These are phyloP conservation scores for Calendula officinalis DNA, from an alignment of 129 eudicot species.

Conservation along the genomic window DNA sequence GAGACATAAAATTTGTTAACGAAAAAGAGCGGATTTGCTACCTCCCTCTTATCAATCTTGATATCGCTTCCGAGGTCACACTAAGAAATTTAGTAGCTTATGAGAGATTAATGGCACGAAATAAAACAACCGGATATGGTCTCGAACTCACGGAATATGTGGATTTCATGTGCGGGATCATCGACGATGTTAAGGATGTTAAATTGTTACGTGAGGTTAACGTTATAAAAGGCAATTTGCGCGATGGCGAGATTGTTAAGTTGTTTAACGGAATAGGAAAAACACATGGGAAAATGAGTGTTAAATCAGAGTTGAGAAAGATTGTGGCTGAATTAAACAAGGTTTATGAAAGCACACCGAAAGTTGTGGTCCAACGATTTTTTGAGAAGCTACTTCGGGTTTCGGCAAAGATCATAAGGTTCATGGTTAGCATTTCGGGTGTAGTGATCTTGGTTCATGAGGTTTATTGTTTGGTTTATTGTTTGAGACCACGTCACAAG, in stretches of 20 bases:
- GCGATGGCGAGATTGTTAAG: slow-evolving; percentile 33
- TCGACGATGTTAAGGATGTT: slow-evolving; percentile 26
- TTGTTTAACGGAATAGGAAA: slow-evolving; percentile 55
- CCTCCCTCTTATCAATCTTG: slow-evolving; percentile 41
- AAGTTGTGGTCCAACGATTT: neutral
- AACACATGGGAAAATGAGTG: slow-evolving; percentile 14
- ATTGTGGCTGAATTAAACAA: slow-evolving; percentile 22
- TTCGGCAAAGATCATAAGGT: slow-evolving; percentile 4
- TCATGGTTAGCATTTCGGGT: slow-evolving; percentile 10
- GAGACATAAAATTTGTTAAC: slow-evolving; percentile 27
- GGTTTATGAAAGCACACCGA: slow-evolving; percentile 23
- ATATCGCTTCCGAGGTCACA: slow-evolving; percentile 37
- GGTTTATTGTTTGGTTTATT: slow-evolving; percentile 14
- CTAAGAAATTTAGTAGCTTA: slow-evolving; percentile 59
- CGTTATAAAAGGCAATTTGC: slow-evolving; percentile 24
- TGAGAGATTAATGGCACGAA: slow-evolving; percentile 26
- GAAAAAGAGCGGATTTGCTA: slow-evolving; percentile 22
- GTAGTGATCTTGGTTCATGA: slow-evolving; percentile 18
- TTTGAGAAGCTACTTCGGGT: slow-evolving; percentile 19
- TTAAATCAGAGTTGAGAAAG: slow-evolving; percentile 21
- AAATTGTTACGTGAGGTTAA: slow-evolving; percentile 20
- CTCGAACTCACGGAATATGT: slow-evolving; percentile 42
- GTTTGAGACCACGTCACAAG: slow-evolving; percentile 5
- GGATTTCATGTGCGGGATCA: slow-evolving; percentile 54
- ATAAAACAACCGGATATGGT: slow-evolving; percentile 5